Evolutionary conservation across 345 rosid genomes (phyloP).

Genomic region (Camelina laxa): DNA sequence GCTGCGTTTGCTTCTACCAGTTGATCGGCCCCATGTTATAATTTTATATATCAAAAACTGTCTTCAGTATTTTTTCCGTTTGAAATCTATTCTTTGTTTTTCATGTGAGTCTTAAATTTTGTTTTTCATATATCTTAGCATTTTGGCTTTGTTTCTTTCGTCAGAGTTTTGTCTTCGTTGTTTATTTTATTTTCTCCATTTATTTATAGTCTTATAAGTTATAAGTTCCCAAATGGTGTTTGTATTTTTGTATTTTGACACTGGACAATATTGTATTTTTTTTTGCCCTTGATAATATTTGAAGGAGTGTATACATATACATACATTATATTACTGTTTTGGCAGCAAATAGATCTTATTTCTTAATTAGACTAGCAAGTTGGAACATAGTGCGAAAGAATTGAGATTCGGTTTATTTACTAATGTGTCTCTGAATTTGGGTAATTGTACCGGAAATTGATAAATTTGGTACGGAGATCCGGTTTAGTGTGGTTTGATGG

Average conservation of each 20-base stretch:
- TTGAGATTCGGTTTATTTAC: too few species aligned
- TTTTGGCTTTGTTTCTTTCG: conserved; percentile 4
- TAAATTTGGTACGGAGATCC: not conserved
- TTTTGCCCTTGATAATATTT: not conserved
- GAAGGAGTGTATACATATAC: too few species aligned
- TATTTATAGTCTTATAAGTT: not conserved
- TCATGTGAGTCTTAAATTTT: conserved; percentile 8
- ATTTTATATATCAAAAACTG: not conserved
- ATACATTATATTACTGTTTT: too few species aligned
- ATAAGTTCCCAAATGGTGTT: not conserved
- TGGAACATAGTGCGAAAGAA: too few species aligned
- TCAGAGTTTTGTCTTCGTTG: conserved; percentile 30
- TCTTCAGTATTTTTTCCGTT: not conserved
- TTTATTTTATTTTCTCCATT: conserved; percentile 26
- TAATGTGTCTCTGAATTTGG: not conserved
- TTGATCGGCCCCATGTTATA: conserved; percentile 41
- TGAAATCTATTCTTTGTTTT: conserved; percentile 18
- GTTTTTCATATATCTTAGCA: not conserved
- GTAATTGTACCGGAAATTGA: not conserved
- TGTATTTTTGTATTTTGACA: conserved; percentile 32
- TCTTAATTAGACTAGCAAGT: too few species aligned
- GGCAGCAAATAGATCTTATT: too few species aligned
- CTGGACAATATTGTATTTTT: conserved; percentile 18
- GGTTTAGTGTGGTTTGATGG: conserved; percentile 20
- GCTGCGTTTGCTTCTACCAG: conserved; percentile 72